Evolutionary conservation across 129 eudicot genomes (phyloP).

Genomic region (Solidago caesia): DNA sequence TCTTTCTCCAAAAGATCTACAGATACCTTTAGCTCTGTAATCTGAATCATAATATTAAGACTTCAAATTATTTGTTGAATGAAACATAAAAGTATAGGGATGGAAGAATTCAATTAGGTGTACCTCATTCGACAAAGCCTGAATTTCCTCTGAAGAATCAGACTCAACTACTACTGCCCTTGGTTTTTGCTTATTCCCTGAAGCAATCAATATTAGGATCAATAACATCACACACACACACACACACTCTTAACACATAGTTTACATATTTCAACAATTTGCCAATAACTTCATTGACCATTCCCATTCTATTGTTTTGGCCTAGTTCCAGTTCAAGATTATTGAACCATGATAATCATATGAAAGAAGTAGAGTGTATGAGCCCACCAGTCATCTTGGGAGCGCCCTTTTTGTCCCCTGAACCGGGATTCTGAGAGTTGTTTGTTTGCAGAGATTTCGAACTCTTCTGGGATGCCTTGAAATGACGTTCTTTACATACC

Average conservation of each 20-base stretch:
- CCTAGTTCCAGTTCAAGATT: neutral
- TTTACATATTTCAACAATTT: neutral
- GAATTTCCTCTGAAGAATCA: conserved; percentile 53
- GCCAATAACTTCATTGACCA: too few relatives aligned
- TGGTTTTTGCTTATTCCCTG: conserved; percentile 49
- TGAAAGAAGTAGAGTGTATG: neutral
- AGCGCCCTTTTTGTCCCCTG: conserved; percentile 41
- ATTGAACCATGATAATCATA: neutral
- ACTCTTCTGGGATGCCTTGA: conserved; percentile 41
- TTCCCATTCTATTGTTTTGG: neutral
- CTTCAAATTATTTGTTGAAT: neutral
- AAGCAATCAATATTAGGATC: conserved; percentile 27
- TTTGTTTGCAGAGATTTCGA: conserved; percentile 76
- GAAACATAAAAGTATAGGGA: neutral
- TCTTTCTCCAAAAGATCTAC: conserved; percentile 84
- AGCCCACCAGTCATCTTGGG: conserved; percentile 51
- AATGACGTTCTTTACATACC: conserved; percentile 63
- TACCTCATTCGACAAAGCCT: conserved; percentile 69
- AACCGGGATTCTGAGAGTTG: conserved; percentile 43
- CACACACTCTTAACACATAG: neutral
- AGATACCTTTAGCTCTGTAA: conserved; percentile 77
- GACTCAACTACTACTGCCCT: conserved; percentile 23
- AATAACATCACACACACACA: neutral
- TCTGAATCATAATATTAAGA: conserved; percentile 39
- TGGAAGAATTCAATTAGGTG: conserved; percentile 1